phyloP scores from a whole-genome alignment of 2,329 filamentous ascomycete genomes.

The Pyricularia grisea region DNA sequence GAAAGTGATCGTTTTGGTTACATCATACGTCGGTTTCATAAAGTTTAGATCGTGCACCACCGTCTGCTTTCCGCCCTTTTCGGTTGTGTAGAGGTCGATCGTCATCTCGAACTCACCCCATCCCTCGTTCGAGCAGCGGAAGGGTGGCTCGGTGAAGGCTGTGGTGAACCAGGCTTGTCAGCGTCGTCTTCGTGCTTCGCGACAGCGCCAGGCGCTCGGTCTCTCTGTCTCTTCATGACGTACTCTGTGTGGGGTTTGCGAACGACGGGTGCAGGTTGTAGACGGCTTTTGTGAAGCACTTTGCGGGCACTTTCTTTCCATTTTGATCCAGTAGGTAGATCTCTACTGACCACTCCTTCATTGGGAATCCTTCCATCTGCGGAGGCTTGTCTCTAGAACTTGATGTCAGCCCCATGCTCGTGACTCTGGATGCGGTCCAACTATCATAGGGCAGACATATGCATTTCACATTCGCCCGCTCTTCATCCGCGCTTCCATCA shows the following conservation, averaged over 20 bases:
- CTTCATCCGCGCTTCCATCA: background rate
- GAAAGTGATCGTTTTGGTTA: conserved; percentile 72
- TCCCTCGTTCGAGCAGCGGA: conserved; percentile 84
- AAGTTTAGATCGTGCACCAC: conserved; percentile 92
- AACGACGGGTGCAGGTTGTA: conserved; percentile 96
- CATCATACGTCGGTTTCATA: conserved; percentile 69
- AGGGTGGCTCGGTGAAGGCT: conserved; percentile 80
- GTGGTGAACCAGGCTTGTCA: conserved; percentile 1
- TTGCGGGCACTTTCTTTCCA: conserved; percentile 74
- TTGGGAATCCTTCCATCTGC: conserved; percentile 78
- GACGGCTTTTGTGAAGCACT: conserved; percentile 80
- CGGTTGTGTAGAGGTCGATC: conserved; percentile 72
- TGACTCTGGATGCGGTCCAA: background rate
- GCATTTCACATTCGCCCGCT: background rate
- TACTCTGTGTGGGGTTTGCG: conserved; percentile 77
- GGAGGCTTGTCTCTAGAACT: conserved; percentile 62
- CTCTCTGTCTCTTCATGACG: background rate
- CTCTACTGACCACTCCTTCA: conserved; percentile 86
- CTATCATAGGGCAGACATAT: background rate
- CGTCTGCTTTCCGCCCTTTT: conserved; percentile 74
- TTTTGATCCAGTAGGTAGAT: conserved; percentile 77
- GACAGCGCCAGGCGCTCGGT: background rate
- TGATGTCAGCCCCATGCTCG: background rate
- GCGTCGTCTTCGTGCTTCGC: background rate
- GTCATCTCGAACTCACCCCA: conserved; percentile 98